Conservation (phyloP, 192 early-diverging fungal species). For the Backusella macrospora region DNA sequence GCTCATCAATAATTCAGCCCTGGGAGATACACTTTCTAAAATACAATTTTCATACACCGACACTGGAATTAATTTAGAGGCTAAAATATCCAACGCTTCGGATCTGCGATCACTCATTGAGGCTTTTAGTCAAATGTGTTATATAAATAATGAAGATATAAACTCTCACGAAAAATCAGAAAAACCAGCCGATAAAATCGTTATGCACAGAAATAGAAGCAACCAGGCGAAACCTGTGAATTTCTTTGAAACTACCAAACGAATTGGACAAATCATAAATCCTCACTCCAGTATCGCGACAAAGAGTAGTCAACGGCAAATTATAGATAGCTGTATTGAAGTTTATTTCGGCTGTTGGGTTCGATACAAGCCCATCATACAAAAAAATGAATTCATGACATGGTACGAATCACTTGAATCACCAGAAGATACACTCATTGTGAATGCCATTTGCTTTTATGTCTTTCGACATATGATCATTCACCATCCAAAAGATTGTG, state of each 20-base stretch:
- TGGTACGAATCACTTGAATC: constrained; percentile 23
- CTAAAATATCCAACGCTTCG: constrained; percentile 33
- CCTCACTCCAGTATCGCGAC: constrained; percentile 14
- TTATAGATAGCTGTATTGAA: constrained; percentile 36
- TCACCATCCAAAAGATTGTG: constrained; percentile 28
- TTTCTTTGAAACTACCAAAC: constrained; percentile 27
- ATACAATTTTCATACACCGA: constrained; percentile 33
- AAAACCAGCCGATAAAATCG: not conserved
- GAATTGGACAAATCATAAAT: constrained; percentile 11
- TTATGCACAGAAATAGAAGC: constrained; percentile 29
- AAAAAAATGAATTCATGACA: constrained; percentile 35
- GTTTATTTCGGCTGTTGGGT: constrained; percentile 40
- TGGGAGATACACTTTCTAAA: constrained; percentile 23
- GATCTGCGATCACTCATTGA: constrained; percentile 36
- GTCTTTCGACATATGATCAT: constrained; percentile 34
- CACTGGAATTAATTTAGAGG: constrained; percentile 30
- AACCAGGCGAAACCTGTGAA: constrained; percentile 34
- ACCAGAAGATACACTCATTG: constrained; percentile 35
- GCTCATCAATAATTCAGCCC: not conserved
- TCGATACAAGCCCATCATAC: constrained; percentile 32
- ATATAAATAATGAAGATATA: not conserved
- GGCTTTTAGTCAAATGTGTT: constrained; percentile 28
- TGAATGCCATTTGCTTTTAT: constrained; percentile 39
- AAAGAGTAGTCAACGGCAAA: constrained; percentile 21
- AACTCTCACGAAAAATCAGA: not conserved